phyloP scores from a whole-genome alignment of 352 stramenopile genomes.

The Thraustotheca clavata region DNA sequence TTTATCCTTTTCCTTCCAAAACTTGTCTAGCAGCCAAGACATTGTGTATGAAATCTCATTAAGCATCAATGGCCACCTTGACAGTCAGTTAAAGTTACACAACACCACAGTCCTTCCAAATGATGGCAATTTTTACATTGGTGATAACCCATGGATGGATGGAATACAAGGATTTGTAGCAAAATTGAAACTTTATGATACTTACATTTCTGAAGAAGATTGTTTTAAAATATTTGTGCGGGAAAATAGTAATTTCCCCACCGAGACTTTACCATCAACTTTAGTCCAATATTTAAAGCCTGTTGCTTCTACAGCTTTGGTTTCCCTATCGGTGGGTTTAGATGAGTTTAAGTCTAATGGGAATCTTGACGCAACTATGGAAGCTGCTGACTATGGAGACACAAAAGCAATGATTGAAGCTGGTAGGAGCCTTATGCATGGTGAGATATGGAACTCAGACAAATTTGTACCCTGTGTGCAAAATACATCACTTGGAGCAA shows the following conservation, averaged over 20 bases:
- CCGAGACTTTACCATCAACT: too few relatives aligned
- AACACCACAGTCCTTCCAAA: slow-evolving; percentile 40
- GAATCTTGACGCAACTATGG: too few relatives aligned
- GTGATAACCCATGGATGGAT: slow-evolving; percentile 55
- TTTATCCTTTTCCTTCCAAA: slow-evolving; percentile 58
- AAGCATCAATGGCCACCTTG: slow-evolving; percentile 49
- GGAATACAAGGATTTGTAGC: slow-evolving; percentile 56
- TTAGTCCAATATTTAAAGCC: too few relatives aligned
- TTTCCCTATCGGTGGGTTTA: too few relatives aligned
- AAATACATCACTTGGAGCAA: slow-evolving; percentile 17
- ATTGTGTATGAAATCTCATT: slow-evolving; percentile 39
- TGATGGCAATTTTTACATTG: slow-evolving; percentile 51
- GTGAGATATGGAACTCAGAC: too few relatives aligned
- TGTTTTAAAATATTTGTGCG: background rate
- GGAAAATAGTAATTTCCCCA: too few relatives aligned
- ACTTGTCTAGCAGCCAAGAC: slow-evolving; percentile 28
- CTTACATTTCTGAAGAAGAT: slow-evolving; percentile 26
- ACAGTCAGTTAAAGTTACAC: slow-evolving; percentile 36
- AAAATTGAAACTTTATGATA: slow-evolving; percentile 39
- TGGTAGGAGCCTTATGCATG: too few relatives aligned
- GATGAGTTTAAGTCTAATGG: too few relatives aligned
- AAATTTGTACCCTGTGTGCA: too few relatives aligned
- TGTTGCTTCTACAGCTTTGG: too few relatives aligned
- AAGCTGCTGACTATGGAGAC: too few relatives aligned
- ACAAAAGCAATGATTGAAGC: too few relatives aligned